These are phyloP conservation scores for Cenococcum geophilum DNA, from an alignment of 495 filamentous ascomycete species.

Conservation along the genomic window DNA sequence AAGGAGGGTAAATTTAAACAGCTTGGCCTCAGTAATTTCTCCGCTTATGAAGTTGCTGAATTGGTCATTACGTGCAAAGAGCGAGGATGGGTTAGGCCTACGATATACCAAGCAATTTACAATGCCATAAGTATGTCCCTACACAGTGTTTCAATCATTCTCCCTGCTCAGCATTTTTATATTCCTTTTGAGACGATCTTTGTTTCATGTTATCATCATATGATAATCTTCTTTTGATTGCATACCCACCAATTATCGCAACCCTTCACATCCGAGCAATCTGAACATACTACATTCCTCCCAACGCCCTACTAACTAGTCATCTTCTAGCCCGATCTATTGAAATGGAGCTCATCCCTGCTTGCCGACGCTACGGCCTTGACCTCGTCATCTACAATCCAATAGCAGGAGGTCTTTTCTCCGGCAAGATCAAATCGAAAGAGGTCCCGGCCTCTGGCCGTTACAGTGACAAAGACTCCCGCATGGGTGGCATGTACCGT, in stretches of 20 bases:
- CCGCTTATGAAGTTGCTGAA: constrained; percentile 86
- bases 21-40: constrained; percentile 77
- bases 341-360: constrained; percentile 71
- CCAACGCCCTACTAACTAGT: too few species aligned
- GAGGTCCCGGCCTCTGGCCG: constrained; percentile 56
- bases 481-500: constrained; percentile 57
- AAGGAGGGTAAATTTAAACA: constrained; percentile 79
- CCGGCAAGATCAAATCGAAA: constrained; percentile 41
- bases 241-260: constrained; percentile 33
- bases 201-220: neutral
- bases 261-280: too few species aligned
- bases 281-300: too few species aligned
- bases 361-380: constrained; percentile 72
- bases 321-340: constrained; percentile 53
- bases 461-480: constrained; percentile 50
- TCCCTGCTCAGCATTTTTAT: too few species aligned
- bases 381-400: constrained; percentile 90
- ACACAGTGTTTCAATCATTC: neutral
- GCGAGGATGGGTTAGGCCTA: constrained; percentile 65
- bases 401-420: constrained; percentile 72
- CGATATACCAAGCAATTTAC: constrained; percentile 61
- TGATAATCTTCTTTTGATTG: neutral
- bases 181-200: too few species aligned
- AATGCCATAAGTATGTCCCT: constrained; percentile 40
- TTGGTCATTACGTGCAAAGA: constrained; percentile 71